Base-by-base conservation (phyloP, 2,329 filamentous ascomycete species). In the Apiospora pterosperma region DNA sequence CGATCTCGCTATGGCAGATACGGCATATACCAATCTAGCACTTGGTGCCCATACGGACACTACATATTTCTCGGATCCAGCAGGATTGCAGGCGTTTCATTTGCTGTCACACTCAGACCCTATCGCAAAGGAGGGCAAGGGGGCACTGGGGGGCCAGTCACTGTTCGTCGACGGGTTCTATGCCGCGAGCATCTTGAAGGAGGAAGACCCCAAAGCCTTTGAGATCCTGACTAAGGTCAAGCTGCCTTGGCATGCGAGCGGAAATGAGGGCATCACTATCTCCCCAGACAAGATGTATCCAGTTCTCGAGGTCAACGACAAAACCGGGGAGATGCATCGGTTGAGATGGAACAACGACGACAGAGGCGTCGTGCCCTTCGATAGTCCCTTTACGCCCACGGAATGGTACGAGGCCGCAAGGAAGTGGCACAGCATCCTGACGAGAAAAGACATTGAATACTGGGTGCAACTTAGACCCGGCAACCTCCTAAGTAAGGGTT, bases 301-400 rank as follows among this genome's bases (percentile, higher is more conserved):
- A 0, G 92, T 97, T 1, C 80, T 98, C 10, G 88, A 89, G 64
- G 78, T 88, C 52, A 81, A 88, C 59, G 75, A 78, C 8, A 67
- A 67, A 12, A 71, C 66, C 12, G 70, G 72, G 0, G 64, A 73
- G 34, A 58, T 85, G 59, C 74, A 76, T 23, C 90, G 93, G 64
- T 83, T 98, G 7, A 85, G 95, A 63, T 99, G 96, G 96, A 99
- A 99, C 76, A 95, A 94, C 68, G 91, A 93, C 67, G 96, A 98
- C 76, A 84, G 96, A 44, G 92, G 91, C 1, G 84, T 89, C 2
- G 83, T 92, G 66, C 85, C 87, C 16, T 85, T 88, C 72, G 76
- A 76, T 6, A 73, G 76, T 4, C 71, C 83, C 21, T 77, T 80
- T 25, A 75, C 82, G 4, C 82, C 88, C 2, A 76, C 78, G 8